Percentiles rank a stretch among this genome's conserved stretches.
Evolutionary conservation across 352 stramenopile species (phyloP).

Genomic region (Globisporangium uncinulatum): DNA sequence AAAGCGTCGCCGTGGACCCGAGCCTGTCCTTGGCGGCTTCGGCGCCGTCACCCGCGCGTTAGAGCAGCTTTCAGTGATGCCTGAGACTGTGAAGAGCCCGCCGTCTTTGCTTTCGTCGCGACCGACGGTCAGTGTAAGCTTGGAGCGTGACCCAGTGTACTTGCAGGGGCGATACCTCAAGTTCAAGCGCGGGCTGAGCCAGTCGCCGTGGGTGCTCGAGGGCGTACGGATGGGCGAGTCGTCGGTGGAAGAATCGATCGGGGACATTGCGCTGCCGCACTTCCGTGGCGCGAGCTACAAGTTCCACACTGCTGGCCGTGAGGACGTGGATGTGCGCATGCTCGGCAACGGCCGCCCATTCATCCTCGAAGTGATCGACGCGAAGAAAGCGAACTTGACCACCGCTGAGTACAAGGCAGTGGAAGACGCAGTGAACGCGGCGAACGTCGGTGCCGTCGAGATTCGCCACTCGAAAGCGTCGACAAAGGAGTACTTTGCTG

Average conservation of each 20-base stretch:
- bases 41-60: constrained; percentile 69
- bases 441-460: constrained; percentile 69
- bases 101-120: constrained; percentile 31
- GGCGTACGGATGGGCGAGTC: constrained; percentile 79
- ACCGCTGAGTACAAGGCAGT: constrained; percentile 43
- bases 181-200: constrained; percentile 83
- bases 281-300: constrained; percentile 83
- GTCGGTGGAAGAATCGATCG: constrained; percentile 89
- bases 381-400: constrained; percentile 66
- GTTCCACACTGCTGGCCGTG: constrained; percentile 95
- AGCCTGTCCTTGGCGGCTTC: constrained; percentile 69
- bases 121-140: constrained; percentile 27
- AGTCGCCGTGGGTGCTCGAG: constrained; percentile 90
- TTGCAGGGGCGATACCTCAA: constrained; percentile 90
- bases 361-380: constrained; percentile 84
- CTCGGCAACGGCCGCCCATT: constrained; percentile 91
- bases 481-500: constrained; percentile 78
- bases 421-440: constrained; percentile 58
- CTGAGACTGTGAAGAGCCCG: constrained; percentile 48
- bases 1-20: constrained; percentile 62
- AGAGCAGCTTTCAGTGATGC: constrained; percentile 33
- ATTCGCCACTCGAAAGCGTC: constrained; percentile 74
- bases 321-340: constrained; percentile 98
- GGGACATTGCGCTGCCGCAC: constrained; percentile 56
- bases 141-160: constrained; percentile 84